Evolutionary conservation across 306 rosid genomes (phyloP), one percentile per base, ranked within the genome.

Genomic region (Vigna angularis): DNA sequence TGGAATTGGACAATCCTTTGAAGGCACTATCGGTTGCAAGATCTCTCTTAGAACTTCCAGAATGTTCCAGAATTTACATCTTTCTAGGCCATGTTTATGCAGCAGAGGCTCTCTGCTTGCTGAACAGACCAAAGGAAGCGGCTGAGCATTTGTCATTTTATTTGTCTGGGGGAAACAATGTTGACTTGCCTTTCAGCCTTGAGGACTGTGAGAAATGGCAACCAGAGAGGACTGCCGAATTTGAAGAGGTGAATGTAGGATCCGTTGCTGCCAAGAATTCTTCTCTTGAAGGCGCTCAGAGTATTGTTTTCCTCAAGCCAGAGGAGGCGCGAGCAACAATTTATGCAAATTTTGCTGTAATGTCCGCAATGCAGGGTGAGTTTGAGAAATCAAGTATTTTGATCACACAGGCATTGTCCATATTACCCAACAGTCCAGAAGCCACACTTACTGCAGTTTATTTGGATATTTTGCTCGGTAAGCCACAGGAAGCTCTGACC

Each of bases 71-170:
- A 85, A 84, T 96, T 80, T 93, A 93, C 86, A 66, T 83, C 55
- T 96, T 91, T 84, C 85, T 93, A 32, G 94, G 97, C 65, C 96
- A 86, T 79, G 79, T 91, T 71, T 96, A 87, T 90, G 93, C 98
- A 1, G 97, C 99, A 22, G 99, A 96, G 91, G 96, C 99, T 51
- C 98, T 93, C 45, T 93, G 98, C 91, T 85, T 89, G 81, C 88
- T 96, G 42, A 93, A 90, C 67, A 86, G 96, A 82, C 90, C 92
- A 70, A 96, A 86, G 81, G 99, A 96, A 79, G 99, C 98, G 61
- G 86, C 92, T 57, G 91, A 88, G 58, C 91, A 84, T 86, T 83
- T 96, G 79, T 85, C 88, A 53, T 74, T 63, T 72, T 96, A 91
- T 88, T 80, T 96, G 85, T 87, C 93, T 0, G 97, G 91, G 51